These are phyloP conservation scores for Globisporangium radiosum DNA, from an alignment of 352 stramenopile genomes.

Conservation along the genomic window DNA sequence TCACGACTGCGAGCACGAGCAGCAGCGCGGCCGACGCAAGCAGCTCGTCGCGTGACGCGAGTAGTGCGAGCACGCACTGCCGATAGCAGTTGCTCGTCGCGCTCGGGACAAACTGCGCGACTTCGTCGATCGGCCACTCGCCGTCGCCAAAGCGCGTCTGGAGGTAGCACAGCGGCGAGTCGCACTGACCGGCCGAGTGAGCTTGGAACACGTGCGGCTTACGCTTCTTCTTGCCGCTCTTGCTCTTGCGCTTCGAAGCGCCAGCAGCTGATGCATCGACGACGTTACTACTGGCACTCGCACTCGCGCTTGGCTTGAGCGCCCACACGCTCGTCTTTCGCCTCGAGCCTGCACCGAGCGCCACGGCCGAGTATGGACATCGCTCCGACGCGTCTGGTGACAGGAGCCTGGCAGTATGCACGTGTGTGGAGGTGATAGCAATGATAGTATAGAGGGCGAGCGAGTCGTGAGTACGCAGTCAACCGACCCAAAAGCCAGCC, in stretches of 20 bases:
- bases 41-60: conserved; percentile 56
- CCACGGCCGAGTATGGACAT: conserved; percentile 54
- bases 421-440: neutral
- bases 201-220: conserved; percentile 37
- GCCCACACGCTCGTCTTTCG: conserved; percentile 7
- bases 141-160: conserved; percentile 71
- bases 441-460: neutral
- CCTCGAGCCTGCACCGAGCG: conserved; percentile 40
- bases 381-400: conserved; percentile 49
- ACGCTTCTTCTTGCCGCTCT: conserved; percentile 12
- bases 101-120: conserved; percentile 39
- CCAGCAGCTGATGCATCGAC: conserved; percentile 5
- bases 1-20: conserved; percentile 54
- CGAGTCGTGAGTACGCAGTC: neutral
- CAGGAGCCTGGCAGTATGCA: conserved; percentile 26
- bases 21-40: conserved; percentile 55
- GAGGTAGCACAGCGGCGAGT: conserved; percentile 69
- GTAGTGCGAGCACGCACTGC: conserved; percentile 50
- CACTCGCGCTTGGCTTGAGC: neutral
- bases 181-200: conserved; percentile 42
- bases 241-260: conserved; percentile 16
- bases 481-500: neutral
- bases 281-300: neutral
- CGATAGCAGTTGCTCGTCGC: conserved; percentile 43
- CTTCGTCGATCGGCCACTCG: conserved; percentile 72